phyloP scores from a whole-genome alignment of 768 basidiomycete species.

The Dendrothele bispora region DNA sequence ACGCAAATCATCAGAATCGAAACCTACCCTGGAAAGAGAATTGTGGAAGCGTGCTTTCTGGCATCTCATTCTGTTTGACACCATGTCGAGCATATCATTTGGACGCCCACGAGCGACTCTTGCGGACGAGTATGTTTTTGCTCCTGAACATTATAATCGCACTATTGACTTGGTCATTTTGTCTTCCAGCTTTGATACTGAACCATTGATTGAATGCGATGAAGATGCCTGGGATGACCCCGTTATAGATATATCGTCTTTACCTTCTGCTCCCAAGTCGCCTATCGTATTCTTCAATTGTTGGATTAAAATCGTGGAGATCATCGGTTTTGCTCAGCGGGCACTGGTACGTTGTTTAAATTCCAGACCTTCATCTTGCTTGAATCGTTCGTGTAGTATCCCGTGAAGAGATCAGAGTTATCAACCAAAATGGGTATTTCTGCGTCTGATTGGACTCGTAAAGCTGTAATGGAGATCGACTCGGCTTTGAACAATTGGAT shows the following conservation, averaged over 20 bases:
- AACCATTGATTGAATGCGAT: constrained; percentile 50
- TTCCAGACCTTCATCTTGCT: no score
- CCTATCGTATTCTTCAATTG: constrained; percentile 38
- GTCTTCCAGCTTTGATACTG: constrained; percentile 44
- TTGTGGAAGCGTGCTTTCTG: constrained; percentile 17
- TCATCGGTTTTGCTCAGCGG: constrained; percentile 45
- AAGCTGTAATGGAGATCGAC: constrained; percentile 59
- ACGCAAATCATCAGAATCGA: constrained; percentile 18
- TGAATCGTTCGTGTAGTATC: neutral
- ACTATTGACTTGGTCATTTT: neutral
- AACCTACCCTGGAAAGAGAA: constrained; percentile 10
- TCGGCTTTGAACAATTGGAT: constrained; percentile 60
- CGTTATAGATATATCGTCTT: constrained; percentile 38
- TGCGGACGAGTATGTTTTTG: constrained; percentile 50
- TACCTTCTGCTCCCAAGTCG: constrained; percentile 47
- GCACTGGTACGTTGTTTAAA: constrained; percentile 42
- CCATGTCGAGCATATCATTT: constrained; percentile 34
- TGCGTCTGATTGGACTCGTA: constrained; percentile 48
- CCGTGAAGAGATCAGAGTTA: constrained; percentile 12
- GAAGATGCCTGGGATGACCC: constrained; percentile 48
- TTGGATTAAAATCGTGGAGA: constrained; percentile 42
- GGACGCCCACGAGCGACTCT: constrained; percentile 58
- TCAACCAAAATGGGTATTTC: neutral
- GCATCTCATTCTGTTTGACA: constrained; percentile 1
- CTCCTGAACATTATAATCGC: no score